These are phyloP conservation scores for Taiozyma sp. DNA, from an alignment of 1,139 yeast species.

Conservation along the genomic window DNA sequence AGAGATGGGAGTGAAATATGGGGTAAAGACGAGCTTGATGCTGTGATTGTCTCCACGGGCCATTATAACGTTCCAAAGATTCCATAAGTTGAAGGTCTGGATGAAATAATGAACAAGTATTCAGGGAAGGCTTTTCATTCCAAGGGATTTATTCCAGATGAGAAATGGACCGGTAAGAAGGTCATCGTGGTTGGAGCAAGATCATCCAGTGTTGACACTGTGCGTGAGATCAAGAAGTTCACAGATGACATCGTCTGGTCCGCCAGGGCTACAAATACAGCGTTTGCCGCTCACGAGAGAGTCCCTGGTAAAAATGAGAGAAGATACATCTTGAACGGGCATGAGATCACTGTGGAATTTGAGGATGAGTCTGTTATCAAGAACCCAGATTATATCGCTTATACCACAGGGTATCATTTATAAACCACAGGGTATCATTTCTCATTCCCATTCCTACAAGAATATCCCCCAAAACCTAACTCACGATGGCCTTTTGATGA, in stretches of 20 bases:
- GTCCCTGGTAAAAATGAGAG: constrained; percentile 24
- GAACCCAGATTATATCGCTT: constrained; percentile 32
- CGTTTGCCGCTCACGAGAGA: constrained; percentile 1
- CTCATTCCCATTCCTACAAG: constrained; percentile 37
- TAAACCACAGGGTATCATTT: constrained; percentile 1
- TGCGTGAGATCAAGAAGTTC: constrained; percentile 14
- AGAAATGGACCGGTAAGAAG: constrained; percentile 31
- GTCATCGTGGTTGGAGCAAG: constrained; percentile 46
- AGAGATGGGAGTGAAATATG: constrained; percentile 10
- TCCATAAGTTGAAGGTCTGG: constrained; percentile 38
- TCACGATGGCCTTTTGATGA: constrained; percentile 19
- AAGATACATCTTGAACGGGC: background rate
- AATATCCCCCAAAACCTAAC: constrained; percentile 25
- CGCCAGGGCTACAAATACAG: background rate
- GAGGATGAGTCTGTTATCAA: constrained; percentile 5
- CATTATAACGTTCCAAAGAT: constrained; percentile 40
- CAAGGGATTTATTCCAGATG: constrained; percentile 29
- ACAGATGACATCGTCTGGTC: constrained; percentile 2
- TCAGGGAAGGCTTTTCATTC: constrained; percentile 38
- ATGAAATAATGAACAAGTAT: constrained; percentile 30
- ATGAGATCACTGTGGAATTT: background rate
- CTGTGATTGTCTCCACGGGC: constrained; percentile 41
- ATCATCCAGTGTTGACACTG: constrained; percentile 42
- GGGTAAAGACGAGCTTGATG: constrained; percentile 29
- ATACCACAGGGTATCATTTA: constrained; percentile 40